phyloP scores from a whole-genome alignment of 164 flowering plant genomes.

The Piper betle region DNA sequence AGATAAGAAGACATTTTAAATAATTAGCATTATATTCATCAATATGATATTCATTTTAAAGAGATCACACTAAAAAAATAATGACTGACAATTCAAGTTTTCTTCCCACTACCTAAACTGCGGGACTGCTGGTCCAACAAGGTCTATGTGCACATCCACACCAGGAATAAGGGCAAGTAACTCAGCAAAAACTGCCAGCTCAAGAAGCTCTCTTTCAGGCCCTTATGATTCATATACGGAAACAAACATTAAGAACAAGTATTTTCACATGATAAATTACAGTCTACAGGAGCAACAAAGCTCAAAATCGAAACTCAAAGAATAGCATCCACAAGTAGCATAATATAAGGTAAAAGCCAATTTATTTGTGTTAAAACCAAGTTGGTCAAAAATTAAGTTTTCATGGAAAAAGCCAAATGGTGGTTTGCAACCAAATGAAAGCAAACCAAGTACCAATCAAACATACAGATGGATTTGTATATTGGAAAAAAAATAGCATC shows the following conservation, averaged over 20 bases:
- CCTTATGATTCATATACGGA: slow-evolving; percentile 29
- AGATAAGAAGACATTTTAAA: no score
- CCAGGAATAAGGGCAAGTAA: slow-evolving; percentile 70
- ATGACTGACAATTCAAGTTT: background rate
- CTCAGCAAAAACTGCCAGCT: slow-evolving; percentile 66
- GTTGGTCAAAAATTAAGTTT: no score
- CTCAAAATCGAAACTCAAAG: background rate
- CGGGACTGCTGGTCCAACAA: slow-evolving; percentile 86
- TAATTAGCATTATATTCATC: no score
- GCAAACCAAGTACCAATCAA: no score
- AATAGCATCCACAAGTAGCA: background rate
- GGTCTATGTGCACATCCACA: slow-evolving; percentile 40
- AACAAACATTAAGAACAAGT: background rate
- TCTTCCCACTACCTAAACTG: slow-evolving; percentile 27
- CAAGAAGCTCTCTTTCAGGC: slow-evolving; percentile 79
- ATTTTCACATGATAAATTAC: background rate
- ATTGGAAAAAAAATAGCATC: no score
- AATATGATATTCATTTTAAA: no score
- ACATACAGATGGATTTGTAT: no score
- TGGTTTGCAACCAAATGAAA: no score
- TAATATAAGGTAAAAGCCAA: no score
- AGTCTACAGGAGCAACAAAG: no score
- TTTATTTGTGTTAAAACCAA: no score
- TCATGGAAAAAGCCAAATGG: no score
- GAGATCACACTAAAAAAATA: background rate